Evolutionary conservation across 768 basidiomycete species (phyloP), one percentile per base, ranked within the genome.

Genomic region (Amanita phalloides): DNA sequence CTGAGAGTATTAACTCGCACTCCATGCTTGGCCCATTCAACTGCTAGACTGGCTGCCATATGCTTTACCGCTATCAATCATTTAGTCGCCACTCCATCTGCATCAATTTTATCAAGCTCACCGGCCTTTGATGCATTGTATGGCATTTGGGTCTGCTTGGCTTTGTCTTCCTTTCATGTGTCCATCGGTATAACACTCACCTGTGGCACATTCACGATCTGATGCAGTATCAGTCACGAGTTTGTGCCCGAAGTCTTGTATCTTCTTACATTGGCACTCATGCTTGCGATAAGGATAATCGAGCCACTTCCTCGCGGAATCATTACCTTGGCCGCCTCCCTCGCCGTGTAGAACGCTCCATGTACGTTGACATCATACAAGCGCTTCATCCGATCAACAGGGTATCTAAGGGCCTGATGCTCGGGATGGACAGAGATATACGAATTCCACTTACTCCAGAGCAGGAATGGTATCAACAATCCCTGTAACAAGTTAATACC

Each of bases 41-140:
- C 91, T 1, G 87, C 94, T 32, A 97, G 74, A 58, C 86, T 90
- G 1, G 88, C 73, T 10, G 91, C 91, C 90, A 97, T 90, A 62
- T 97, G 94, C 59, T 86, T 85, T 32, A 97, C 93, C 45, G 93
- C 86, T 86, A 53, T 8, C 42, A 72, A 21, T 43, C 41, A 42
- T 25, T 33, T 21, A 36, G 23, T 43, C 23, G 43, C 26, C 20
- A 21, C 38, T 51, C 13, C 26, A 33, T 11, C 25, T 45, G 5
- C 32, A 25, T 43, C n/a, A 30, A n/a, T n/a, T 36, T 25, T 6
- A 42, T 37, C 20, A 44, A 33, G 43, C 51, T 60, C 59, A 83
- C 85, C 90, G 33, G 90, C 90, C 72, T 94, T 97, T 17, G 92
- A 94, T 7, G 90, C 88, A 66, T 97, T 98, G 66, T 98, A 98